Conservation (phyloP, 495 filamentous ascomycete genomes). For the Mycothermus thermophilus region DNA sequence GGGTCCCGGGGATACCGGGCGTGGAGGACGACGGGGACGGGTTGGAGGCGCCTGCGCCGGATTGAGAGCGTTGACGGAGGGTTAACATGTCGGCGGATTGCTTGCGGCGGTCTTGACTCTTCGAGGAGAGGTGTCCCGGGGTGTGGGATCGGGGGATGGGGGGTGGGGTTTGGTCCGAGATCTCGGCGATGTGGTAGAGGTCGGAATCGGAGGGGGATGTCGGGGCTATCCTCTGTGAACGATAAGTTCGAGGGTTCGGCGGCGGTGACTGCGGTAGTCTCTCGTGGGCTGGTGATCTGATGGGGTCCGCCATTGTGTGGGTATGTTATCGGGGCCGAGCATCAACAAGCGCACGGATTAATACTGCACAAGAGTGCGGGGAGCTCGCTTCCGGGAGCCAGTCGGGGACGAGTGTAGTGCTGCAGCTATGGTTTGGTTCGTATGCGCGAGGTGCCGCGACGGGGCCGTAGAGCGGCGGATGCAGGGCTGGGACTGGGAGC, state of each 20-base stretch:
- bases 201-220: constrained; percentile 18
- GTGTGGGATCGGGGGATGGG: constrained; percentile 36
- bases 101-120: constrained; percentile 32
- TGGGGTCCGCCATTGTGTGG: constrained; percentile 26
- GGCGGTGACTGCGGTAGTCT: constrained; percentile 20
- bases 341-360: no score
- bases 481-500: no score
- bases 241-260: constrained; percentile 25
- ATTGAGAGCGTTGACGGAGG: constrained; percentile 38
- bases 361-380: no score
- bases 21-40: constrained; percentile 13
- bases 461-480: no score
- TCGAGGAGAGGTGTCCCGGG: constrained; percentile 39
- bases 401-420: no score
- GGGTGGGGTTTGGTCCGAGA: constrained; percentile 19
- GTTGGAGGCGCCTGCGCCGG: constrained; percentile 22
- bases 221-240: constrained; percentile 29
- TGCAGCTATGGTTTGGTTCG: no score
- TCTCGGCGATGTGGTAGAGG: constrained; percentile 15
- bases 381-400: no score
- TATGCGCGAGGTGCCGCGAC: no score
- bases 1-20: constrained; percentile 3
- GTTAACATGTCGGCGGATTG: constrained; percentile 31
- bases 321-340: constrained; percentile 17
- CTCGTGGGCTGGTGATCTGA: constrained; percentile 17